Percentiles rank a stretch among this genome's conserved stretches.
Conservation (phyloP, 2,329 filamentous ascomycete genomes). For the Neofusicoccum kwambonambiense region DNA sequence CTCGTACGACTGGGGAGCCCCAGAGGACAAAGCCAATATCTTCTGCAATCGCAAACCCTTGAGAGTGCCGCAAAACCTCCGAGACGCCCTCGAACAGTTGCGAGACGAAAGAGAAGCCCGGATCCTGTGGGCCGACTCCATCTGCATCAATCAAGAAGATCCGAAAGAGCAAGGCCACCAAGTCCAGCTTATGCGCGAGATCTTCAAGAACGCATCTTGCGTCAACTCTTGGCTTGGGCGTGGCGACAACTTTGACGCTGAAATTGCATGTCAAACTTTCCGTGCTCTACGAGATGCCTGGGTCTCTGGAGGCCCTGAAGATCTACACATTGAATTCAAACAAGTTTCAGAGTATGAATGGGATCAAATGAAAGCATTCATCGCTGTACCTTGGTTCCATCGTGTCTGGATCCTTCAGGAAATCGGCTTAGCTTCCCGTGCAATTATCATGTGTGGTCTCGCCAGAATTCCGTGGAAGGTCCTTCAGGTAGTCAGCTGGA, state of each 20-base stretch:
- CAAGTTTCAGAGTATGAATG: not conserved
- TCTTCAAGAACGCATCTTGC: slow-evolving; percentile 3
- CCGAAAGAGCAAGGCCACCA: slow-evolving; percentile 16
- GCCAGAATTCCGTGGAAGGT: not conserved
- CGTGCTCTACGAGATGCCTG: not conserved
- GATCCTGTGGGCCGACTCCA: slow-evolving; percentile 19
- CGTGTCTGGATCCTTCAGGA: not conserved
- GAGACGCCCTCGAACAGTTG: not conserved
- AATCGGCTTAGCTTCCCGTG: not conserved
- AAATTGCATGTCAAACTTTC: not conserved
- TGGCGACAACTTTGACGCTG: not conserved
- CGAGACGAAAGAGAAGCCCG: not conserved
- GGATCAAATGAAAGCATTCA: not conserved
- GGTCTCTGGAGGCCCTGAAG: not conserved
- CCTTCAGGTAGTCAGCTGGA: too few relatives aligned
- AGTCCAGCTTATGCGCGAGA: slow-evolving; percentile 17
- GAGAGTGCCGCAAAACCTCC: not conserved
- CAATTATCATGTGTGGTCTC: not conserved
- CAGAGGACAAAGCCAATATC: not conserved
- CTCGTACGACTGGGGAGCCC: slow-evolving; percentile 4
- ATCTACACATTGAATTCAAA: too few relatives aligned
- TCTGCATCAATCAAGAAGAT: slow-evolving; percentile 20
- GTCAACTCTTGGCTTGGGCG: slow-evolving; percentile 14
- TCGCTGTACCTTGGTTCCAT: not conserved
- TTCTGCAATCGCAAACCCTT: not conserved